Evolutionary conservation across 2,329 filamentous ascomycete genomes (phyloP).

Genomic region (Phoma sp.): DNA sequence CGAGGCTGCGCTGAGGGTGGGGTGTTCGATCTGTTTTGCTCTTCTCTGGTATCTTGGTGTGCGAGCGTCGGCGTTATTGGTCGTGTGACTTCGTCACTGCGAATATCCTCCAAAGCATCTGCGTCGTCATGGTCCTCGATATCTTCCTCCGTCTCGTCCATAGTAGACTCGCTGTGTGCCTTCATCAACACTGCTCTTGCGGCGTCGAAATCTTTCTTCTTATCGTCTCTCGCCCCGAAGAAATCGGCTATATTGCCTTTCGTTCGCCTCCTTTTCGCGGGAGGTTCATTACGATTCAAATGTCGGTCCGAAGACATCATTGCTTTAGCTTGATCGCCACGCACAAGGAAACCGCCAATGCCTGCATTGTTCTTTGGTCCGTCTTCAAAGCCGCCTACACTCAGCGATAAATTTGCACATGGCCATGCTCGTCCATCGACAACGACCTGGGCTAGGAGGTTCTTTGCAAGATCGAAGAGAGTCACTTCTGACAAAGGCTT

Average conservation of each 20-base stretch:
- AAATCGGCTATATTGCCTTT: constrained; percentile 48
- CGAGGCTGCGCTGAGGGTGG: constrained; percentile 45
- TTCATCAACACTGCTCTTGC: constrained; percentile 39
- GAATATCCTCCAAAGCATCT: constrained; percentile 15
- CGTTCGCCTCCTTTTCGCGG: constrained; percentile 39
- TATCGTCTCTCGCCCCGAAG: constrained; percentile 40
- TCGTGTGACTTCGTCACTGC: constrained; percentile 20
- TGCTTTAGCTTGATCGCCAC: constrained; percentile 63
- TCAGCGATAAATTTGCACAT: constrained; percentile 86
- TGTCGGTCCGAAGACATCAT: constrained; percentile 39
- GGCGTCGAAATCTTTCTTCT: constrained; percentile 43
- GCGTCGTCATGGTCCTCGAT: constrained; percentile 28
- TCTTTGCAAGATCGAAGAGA: constrained; percentile 78
- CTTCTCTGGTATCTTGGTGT: constrained; percentile 13
- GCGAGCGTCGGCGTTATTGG: constrained; percentile 22
- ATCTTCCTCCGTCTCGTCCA: constrained; percentile 32
- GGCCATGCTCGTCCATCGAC: constrained; percentile 85
- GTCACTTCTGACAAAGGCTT: constrained; percentile 73
- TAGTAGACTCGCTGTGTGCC: constrained; percentile 36
- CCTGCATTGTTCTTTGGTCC: constrained; percentile 82
- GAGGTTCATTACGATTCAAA: constrained; percentile 27
- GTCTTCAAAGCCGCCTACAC: constrained; percentile 91
- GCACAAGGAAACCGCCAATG: constrained; percentile 85
- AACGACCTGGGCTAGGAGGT: constrained; percentile 77
- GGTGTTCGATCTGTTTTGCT: constrained; percentile 23